Evolutionary conservation across 345 rosid species (phyloP), one percentile per base, ranked within the genome.

Genomic region (Alliaria petiolata): DNA sequence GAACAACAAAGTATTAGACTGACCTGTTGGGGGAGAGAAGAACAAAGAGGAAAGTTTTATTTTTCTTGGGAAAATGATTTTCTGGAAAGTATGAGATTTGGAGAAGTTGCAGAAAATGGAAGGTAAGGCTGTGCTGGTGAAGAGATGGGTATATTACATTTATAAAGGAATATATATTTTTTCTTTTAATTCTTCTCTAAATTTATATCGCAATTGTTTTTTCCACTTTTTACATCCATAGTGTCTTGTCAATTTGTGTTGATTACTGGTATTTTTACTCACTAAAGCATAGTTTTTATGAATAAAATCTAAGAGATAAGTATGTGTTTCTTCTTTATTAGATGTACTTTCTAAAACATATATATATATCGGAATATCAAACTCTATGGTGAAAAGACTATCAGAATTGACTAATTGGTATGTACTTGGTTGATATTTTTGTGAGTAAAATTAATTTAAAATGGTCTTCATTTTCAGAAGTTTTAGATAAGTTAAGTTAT

Each of bases 61-160:
- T 59, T 77, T 67, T 50, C 76, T 69, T 70, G 71, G 58, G 79
- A 70, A 76, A 76, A 63, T 76, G 71, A 69, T 76, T 75, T 75
- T 75, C 74, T 67, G 74, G 76, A 76, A 76, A 76, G 76, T 76
- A 63, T 76, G 75, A 63, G 66, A 76, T 61, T 61, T 69, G 76
- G 62, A 76, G 76, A 76, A 70, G 76, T 77, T 77, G 80, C 77
- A 77, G 76, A 77, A 71, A 63, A 65, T 71, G 76, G 80, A 77
- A 77, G 80, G 68, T 58, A 60, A 70, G 72, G 73, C 52, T 68
- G 69, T 68, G 79, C 72, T 71, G 67, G 68, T 64, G 76, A 77
- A 38, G 77, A 77, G 77, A 66, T 77, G 72, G 57, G 67, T 77
- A 59, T 71, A 15, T 65, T n/a, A 71, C 76, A 71, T 77, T 71